A percentile compares a stretch with the other conserved stretches of the same genome.
These are phyloP conservation scores for Azolla pinnata DNA, from an alignment of 75 land plant species.

Conservation along the genomic window DNA sequence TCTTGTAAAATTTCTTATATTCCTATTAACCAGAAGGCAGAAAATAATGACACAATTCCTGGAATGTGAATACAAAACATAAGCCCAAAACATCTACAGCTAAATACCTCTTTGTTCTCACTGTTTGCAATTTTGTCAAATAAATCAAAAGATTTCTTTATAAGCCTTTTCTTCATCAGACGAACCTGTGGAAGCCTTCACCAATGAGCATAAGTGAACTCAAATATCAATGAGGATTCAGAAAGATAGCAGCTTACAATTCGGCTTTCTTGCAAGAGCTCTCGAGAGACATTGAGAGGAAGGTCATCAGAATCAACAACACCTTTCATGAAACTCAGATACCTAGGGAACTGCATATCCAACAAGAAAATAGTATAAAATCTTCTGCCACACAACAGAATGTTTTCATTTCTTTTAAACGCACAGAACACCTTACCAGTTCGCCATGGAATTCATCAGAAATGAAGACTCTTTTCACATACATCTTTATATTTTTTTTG, in stretches of 20 bases:
- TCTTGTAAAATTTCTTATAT: constrained; percentile 92
- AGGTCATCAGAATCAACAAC: constrained; percentile 97
- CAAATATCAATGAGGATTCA: constrained; percentile 6
- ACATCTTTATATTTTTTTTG: constrained; percentile 76
- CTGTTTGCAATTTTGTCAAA: constrained; percentile 63
- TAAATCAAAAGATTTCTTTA: constrained; percentile 82
- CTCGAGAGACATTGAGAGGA: constrained; percentile 96
- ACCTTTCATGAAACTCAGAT: constrained; percentile 89
- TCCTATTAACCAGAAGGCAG: constrained; percentile 41
- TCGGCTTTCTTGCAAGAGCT: constrained; percentile 90
- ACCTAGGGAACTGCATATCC: constrained; percentile 70
- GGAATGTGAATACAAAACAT: not conserved
- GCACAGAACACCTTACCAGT: constrained; percentile 43
- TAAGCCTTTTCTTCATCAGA: constrained; percentile 76
- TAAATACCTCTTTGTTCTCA: constrained; percentile 62
- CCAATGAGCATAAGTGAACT: not conserved
- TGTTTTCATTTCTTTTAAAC: not conserved
- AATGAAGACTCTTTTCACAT: constrained; percentile 95
- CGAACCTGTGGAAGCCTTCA: constrained; percentile 27
- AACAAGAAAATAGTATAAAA: not conserved
- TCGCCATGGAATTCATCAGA: constrained; percentile 98
- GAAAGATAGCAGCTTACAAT: constrained; percentile 45
- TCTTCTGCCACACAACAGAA: not conserved
- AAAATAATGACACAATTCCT: not conserved
- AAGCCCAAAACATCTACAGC: not conserved